A percentile compares a stretch with the other conserved stretches of the same genome.
Evolutionary conservation across 257 asterid species (phyloP).

Genomic region (Scutellaria baicalensis): DNA sequence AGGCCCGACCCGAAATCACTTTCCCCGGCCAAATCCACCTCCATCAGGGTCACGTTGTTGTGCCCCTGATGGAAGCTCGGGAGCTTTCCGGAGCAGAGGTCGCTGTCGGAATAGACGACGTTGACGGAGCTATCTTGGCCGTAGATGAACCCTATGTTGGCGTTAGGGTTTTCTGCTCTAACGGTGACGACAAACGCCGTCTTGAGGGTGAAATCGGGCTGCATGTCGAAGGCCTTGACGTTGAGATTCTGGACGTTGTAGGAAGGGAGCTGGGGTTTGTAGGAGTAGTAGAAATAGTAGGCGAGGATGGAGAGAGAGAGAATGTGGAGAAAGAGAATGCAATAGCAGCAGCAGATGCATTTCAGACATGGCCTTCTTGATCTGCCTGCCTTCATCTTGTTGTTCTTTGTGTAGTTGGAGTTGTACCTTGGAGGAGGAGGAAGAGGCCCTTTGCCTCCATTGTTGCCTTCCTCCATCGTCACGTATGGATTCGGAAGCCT

Average conservation of each 20-base stretch:
- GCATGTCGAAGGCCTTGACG: slow-evolving; percentile 24
- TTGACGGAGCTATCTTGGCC: slow-evolving; percentile 22
- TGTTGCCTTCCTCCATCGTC: neutral
- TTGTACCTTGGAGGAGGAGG: neutral
- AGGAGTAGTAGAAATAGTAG: slow-evolving; percentile 18
- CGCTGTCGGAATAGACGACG: slow-evolving; percentile 17
- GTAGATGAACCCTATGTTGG: slow-evolving; percentile 22
- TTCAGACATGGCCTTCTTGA: neutral
- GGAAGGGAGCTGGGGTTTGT: slow-evolving; percentile 32
- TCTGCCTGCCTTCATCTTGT: too few relatives aligned
- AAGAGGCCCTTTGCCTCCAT: neutral
- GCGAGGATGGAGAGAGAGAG: neutral
- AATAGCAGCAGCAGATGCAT: slow-evolving; percentile 35
- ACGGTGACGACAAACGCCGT: slow-evolving; percentile 19
- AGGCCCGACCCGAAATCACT: slow-evolving; percentile 29
- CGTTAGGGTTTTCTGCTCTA: slow-evolving; percentile 36
- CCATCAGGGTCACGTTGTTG: slow-evolving; percentile 20
- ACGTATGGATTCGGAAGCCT: neutral
- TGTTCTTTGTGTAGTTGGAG: neutral
- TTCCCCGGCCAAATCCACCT: slow-evolving; percentile 28
- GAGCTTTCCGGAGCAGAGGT: slow-evolving; percentile 33
- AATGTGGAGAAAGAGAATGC: slow-evolving; percentile 27
- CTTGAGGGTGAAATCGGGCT: slow-evolving; percentile 31
- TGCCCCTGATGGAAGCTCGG: slow-evolving; percentile 41
- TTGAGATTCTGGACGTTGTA: slow-evolving; percentile 32